phyloP scores from a whole-genome alignment of 768 basidiomycete genomes.

The Dictyophora rubrovolvata region DNA sequence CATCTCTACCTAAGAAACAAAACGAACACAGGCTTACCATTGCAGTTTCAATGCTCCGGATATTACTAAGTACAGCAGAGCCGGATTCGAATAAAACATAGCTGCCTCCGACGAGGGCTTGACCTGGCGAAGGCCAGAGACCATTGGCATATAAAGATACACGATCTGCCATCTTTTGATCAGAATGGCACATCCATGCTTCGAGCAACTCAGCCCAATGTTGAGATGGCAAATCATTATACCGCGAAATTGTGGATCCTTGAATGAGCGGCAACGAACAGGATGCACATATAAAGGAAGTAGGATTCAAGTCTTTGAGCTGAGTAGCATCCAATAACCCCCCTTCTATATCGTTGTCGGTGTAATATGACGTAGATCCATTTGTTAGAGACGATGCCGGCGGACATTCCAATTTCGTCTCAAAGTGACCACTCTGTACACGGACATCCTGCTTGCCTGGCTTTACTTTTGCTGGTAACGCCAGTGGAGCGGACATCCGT shows the following conservation, averaged over 20 bases:
- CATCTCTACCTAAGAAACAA: background rate
- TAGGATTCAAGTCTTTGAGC: constrained; percentile 42
- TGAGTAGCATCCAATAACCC: constrained; percentile 60
- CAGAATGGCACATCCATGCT: constrained; percentile 96
- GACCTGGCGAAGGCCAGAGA: constrained; percentile 66
- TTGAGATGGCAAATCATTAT: constrained; percentile 86
- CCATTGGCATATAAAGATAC: constrained; percentile 51
- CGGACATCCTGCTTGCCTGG: constrained; percentile 55
- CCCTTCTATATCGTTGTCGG: constrained; percentile 25
- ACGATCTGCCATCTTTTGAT: constrained; percentile 71
- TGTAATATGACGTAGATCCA: constrained; percentile 14
- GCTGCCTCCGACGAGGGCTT: constrained; percentile 83
- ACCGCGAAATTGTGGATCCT: constrained; percentile 37
- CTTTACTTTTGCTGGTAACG: constrained; percentile 43
- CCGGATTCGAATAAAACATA: constrained; percentile 72
- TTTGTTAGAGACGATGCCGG: constrained; percentile 18
- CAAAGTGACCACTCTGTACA: constrained; percentile 49
- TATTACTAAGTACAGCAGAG: constrained; percentile 41
- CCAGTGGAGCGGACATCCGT: constrained; percentile 45
- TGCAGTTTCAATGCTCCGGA: constrained; percentile 24
- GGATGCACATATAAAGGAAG: constrained; percentile 64
- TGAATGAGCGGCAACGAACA: constrained; percentile 65
- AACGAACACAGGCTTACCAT: constrained; percentile 42
- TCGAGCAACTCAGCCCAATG: constrained; percentile 97
- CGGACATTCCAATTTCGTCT: constrained; percentile 51